A percentile compares a stretch with the other conserved stretches of the same genome.
Evolutionary conservation across 2,329 filamentous ascomycete genomes (phyloP).

Genomic region (Colletotrichum eremochloae): DNA sequence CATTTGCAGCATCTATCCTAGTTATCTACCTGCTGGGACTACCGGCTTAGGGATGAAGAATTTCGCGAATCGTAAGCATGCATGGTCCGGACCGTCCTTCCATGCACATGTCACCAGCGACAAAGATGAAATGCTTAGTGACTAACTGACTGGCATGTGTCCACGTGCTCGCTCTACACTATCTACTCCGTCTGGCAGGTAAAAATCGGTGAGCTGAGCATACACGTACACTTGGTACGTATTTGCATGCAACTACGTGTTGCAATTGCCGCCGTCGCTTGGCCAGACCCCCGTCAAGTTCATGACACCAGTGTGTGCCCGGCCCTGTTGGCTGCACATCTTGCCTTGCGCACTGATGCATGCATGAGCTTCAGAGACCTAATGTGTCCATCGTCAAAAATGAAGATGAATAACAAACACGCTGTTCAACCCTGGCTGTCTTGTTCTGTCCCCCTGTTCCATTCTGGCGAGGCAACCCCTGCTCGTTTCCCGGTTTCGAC

Average conservation of each 20-base stretch:
- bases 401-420: neutral
- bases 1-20: slow-evolving; percentile 3
- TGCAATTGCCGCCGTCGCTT: neutral
- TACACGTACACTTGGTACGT: neutral
- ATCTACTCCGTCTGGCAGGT: neutral
- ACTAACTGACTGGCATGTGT: slow-evolving; percentile 6
- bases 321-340: neutral
- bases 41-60: too few species aligned
- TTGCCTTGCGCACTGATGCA: slow-evolving; percentile 1
- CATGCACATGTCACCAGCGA: neutral
- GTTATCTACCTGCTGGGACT: neutral
- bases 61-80: neutral
- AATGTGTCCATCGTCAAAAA: neutral
- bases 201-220: neutral
- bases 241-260: too few species aligned
- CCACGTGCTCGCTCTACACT: neutral
- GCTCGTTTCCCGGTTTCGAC: slow-evolving; percentile 36
- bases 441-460: slow-evolving; percentile 6
- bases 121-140: too few species aligned
- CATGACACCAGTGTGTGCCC: neutral
- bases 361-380: neutral
- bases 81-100: neutral
- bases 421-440: slow-evolving; percentile 3
- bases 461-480: slow-evolving; percentile 24
- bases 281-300: neutral